phyloP scores from a whole-genome alignment of 495 filamentous ascomycete genomes.

The Xylaria telfairii region DNA sequence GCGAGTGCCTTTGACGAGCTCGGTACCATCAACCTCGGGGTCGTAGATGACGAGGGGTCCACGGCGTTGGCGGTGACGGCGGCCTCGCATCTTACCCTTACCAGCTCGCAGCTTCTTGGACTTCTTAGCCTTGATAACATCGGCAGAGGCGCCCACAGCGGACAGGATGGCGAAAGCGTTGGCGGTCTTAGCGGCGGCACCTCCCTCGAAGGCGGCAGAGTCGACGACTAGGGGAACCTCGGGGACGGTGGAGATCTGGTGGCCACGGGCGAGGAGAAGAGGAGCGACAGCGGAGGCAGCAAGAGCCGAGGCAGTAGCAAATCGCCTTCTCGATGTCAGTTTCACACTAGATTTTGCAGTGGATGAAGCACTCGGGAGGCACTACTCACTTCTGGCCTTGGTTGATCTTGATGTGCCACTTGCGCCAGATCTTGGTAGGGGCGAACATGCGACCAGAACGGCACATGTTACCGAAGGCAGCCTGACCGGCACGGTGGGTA shows the following conservation, averaged over 20 bases:
- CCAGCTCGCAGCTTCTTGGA: constrained; percentile 95
- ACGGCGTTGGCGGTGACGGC: constrained; percentile 95
- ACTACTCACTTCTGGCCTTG: constrained; percentile 83
- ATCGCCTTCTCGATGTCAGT: constrained; percentile 67
- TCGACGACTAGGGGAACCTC: constrained; percentile 97
- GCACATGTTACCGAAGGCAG: constrained; percentile 99
- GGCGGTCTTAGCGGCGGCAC: constrained; percentile 84
- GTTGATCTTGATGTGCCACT: constrained; percentile 99
- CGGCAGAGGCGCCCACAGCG: constrained; percentile 85
- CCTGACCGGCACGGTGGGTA: constrained; percentile 99
- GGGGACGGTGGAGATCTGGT: constrained; percentile 88
- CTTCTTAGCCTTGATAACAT: constrained; percentile 90
- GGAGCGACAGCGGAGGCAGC: constrained; percentile 94
- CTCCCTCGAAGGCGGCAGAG: constrained; percentile 80
- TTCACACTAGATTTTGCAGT: not conserved
- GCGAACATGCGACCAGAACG: constrained; percentile 99
- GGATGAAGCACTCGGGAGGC: not conserved
- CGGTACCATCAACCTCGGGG: constrained; percentile 89
- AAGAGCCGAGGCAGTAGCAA: constrained; percentile 94
- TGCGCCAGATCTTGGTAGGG: constrained; percentile 99
- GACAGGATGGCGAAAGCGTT: constrained; percentile 84
- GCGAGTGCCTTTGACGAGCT: constrained; percentile 90
- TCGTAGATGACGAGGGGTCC: constrained; percentile 97
- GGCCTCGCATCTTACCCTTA: constrained; percentile 96
- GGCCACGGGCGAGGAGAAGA: constrained; percentile 94